phyloP scores from a whole-genome alignment of 495 filamentous ascomycete species.

The Hyaloscypha finlandica region DNA sequence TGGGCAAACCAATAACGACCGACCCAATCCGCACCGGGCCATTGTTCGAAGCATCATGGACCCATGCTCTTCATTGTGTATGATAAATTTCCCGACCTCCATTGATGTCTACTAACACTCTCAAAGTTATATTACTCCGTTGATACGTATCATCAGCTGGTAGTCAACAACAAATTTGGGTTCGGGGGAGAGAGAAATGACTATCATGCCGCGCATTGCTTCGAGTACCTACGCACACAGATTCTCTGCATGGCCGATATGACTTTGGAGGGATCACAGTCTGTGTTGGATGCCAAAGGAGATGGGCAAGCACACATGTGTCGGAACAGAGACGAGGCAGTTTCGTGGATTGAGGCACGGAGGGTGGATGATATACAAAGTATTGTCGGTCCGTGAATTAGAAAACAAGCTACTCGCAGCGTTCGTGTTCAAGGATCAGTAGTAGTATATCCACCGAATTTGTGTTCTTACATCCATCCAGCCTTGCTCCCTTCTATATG shows the following conservation, averaged over 20 bases:
- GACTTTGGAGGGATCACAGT: constrained; percentile 35
- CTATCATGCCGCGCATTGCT: constrained; percentile 36
- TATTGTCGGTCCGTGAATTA: constrained; percentile 32
- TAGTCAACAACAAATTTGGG: constrained; percentile 29
- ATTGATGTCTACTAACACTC: neutral
- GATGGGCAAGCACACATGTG: constrained; percentile 37
- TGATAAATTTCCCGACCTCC: constrained; percentile 1
- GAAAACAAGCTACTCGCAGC: too few species aligned
- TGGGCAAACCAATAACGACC: constrained; percentile 35
- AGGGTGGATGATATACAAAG: constrained; percentile 37
- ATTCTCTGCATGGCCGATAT: constrained; percentile 37
- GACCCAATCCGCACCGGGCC: constrained; percentile 36
- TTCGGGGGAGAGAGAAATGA: constrained; percentile 33
- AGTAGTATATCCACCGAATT: too few species aligned
- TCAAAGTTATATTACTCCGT: constrained; percentile 35
- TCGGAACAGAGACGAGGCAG: constrained; percentile 34
- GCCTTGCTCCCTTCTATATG: too few species aligned
- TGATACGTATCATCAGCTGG: constrained; percentile 36
- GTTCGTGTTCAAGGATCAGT: too few species aligned
- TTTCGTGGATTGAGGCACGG: constrained; percentile 37
- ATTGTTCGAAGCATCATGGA: constrained; percentile 38
- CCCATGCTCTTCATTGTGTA: constrained; percentile 36
- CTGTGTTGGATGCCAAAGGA: constrained; percentile 29
- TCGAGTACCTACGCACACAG: constrained; percentile 37
- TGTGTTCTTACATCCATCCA: too few species aligned